Evolutionary conservation across 208 protist species (phyloP), one percentile per base, ranked within the genome.

Genomic region (Phytomonas sp.): DNA sequence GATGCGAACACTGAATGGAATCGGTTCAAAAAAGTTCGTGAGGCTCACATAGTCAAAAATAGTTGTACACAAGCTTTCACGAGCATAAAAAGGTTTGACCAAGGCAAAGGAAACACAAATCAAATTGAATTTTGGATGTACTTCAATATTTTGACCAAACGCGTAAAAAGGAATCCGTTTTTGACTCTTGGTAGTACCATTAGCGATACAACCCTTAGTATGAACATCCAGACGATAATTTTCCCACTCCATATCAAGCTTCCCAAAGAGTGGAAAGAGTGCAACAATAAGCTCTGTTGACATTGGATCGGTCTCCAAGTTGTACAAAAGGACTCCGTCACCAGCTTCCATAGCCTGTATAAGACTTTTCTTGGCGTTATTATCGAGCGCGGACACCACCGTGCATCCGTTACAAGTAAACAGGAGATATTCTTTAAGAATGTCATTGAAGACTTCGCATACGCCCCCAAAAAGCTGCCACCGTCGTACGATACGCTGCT

Each of bases 381-480:
- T 46, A 36, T 89, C 75, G 23, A 78, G 40, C 17, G 80, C 75
- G 6, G 90, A 96, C 17, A 91, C 29, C 5, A 81, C 75, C 26
- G 78, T 69, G 72, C 84, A 87, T 26, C 82, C 81, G 17, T 63
- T 80, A 70, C 83, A 87, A 72, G 81, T 72, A 8, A 79, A 62
- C 17, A 68, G 43, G 30, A 92, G 76, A 62, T 70, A 82, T 70
- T 82, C 79, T 43, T 67, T 65, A 40, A 96, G 40, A 43, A 73
- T 68, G 0, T 68, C 59, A 71, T 88, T 84, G 64, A 87, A 84
- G 3, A 72, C 60, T 5, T 75, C 67, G 66, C 67, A 87, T 17
- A 77, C 80, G 23, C 82, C 87, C 60, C 85, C 85, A 36, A 93
- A 76, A 17, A 89, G 68, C 31, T 77, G 79, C 85, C 90, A 96